Evolutionary conservation across 371 early-diverging fungal species (phyloP).

Genomic region (Amoeboaphelidium protococcarum): DNA sequence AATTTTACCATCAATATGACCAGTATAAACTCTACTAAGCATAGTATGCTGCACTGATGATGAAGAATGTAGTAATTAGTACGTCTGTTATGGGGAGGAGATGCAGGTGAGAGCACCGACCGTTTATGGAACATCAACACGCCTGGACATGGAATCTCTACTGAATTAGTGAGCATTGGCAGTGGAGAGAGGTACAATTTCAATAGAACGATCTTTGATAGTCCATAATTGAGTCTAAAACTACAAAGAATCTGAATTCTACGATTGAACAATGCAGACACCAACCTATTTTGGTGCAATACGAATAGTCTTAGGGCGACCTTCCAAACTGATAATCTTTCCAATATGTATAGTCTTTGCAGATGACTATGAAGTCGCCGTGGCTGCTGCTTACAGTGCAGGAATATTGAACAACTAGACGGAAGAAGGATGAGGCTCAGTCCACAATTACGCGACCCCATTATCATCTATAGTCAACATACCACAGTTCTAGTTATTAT

Average conservation of each 20-base stretch:
- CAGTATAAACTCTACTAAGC: constrained; percentile 22
- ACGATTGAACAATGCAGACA: too few species aligned
- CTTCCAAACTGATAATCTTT: background rate
- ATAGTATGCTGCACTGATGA: background rate
- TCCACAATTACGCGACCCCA: constrained; percentile 40
- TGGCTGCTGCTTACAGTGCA: constrained; percentile 15
- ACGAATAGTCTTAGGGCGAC: background rate
- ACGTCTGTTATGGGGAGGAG: background rate
- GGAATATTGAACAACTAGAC: constrained; percentile 7
- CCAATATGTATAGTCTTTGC: too few species aligned
- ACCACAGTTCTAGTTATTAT: constrained; percentile 24
- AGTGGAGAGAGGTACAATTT: constrained; percentile 34
- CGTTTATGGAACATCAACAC: background rate
- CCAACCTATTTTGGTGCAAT: background rate
- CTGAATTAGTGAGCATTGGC: constrained; percentile 30
- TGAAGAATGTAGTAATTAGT: background rate
- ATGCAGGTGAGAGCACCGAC: background rate
- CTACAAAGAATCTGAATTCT: too few species aligned
- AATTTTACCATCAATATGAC: constrained; percentile 55
- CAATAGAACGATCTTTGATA: constrained; percentile 20
- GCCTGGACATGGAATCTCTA: constrained; percentile 7
- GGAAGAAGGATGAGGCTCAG: constrained; percentile 7
- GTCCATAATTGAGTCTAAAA: background rate
- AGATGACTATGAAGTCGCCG: constrained; percentile 18
- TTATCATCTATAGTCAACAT: constrained; percentile 49